Evolutionary conservation across 2,329 filamentous ascomycete species (phyloP).

Genomic region (Rhytidhysteron rufulum): DNA sequence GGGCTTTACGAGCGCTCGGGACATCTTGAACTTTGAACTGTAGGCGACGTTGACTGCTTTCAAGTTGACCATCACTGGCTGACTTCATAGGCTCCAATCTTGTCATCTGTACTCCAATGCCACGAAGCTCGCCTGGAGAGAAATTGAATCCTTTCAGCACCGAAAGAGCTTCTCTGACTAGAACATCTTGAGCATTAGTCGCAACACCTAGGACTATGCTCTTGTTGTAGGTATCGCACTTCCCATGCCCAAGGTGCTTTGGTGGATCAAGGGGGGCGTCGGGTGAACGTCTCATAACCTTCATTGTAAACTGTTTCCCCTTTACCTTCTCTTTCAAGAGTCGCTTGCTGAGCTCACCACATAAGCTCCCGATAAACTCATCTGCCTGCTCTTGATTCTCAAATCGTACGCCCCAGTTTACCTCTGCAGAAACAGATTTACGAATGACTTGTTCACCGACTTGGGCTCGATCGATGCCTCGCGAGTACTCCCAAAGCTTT

Average conservation of each 20-base stretch:
- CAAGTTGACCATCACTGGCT: slow-evolving; percentile 47
- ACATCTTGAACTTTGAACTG: slow-evolving; percentile 60
- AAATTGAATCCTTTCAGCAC: slow-evolving; percentile 79
- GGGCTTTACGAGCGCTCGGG: slow-evolving; percentile 15
- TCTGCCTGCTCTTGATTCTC: slow-evolving; percentile 89
- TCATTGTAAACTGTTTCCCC: slow-evolving; percentile 85
- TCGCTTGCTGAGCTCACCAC: slow-evolving; percentile 76
- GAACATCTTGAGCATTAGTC: slow-evolving; percentile 67
- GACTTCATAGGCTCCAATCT: slow-evolving; percentile 78
- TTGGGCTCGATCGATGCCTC: slow-evolving; percentile 80
- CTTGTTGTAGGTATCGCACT: slow-evolving; percentile 92
- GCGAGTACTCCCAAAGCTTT: slow-evolving; percentile 83
- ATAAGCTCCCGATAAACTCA: slow-evolving; percentile 81
- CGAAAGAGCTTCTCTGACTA: slow-evolving; percentile 80
- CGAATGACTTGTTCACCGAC: slow-evolving; percentile 81
- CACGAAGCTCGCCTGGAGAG: slow-evolving; percentile 86
- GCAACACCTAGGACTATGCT: slow-evolving; percentile 77
- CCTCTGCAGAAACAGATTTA: slow-evolving; percentile 94
- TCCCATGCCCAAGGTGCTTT: slow-evolving; percentile 92
- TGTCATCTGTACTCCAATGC: slow-evolving; percentile 88
- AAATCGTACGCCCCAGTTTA: slow-evolving; percentile 98
- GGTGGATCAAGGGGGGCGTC: slow-evolving; percentile 87
- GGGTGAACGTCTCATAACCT: slow-evolving; percentile 82
- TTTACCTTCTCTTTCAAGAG: slow-evolving; percentile 80
- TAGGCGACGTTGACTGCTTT: slow-evolving; percentile 76